A percentile compares a stretch with the other conserved stretches of the same genome.
phyloP scores from a whole-genome alignment of 208 protist genomes.

The Tritrichomonas foetus region DNA sequence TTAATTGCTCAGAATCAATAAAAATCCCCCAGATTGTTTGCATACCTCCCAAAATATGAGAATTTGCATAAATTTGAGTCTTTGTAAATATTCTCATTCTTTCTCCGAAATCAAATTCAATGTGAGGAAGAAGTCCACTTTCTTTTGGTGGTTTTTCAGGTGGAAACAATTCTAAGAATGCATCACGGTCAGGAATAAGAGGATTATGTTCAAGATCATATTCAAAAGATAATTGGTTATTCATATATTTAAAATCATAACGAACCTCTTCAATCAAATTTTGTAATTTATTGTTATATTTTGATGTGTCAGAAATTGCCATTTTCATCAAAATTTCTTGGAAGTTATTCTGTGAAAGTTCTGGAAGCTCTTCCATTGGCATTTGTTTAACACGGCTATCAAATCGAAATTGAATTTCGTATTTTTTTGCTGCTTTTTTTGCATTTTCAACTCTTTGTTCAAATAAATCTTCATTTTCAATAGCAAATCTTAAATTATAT shows the following conservation, averaged over 20 bases:
- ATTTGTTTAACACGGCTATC: background rate
- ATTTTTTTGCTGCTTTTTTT: background rate
- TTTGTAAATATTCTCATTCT: background rate
- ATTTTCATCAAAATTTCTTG: background rate
- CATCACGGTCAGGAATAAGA: background rate
- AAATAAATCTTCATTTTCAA: background rate
- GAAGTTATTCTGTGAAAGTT: background rate
- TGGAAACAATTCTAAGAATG: background rate
- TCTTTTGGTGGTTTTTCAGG: background rate
- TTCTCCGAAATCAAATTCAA: background rate
- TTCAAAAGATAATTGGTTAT: background rate
- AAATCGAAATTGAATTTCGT: constrained; percentile 36
- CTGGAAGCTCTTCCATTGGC: background rate
- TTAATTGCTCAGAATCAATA: background rate
- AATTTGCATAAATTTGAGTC: background rate
- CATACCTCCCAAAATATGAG: background rate
- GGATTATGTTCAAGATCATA: background rate
- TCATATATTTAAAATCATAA: background rate
- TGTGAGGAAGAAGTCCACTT: background rate
- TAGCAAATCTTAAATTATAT: constrained; percentile 25
- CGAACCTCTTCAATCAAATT: background rate
- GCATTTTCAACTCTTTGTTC: background rate
- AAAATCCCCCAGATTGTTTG: background rate
- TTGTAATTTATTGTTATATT: background rate
- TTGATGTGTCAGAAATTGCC: background rate